phyloP scores from a whole-genome alignment of 2,329 filamentous ascomycete genomes.

The Trichoderma koningii region DNA sequence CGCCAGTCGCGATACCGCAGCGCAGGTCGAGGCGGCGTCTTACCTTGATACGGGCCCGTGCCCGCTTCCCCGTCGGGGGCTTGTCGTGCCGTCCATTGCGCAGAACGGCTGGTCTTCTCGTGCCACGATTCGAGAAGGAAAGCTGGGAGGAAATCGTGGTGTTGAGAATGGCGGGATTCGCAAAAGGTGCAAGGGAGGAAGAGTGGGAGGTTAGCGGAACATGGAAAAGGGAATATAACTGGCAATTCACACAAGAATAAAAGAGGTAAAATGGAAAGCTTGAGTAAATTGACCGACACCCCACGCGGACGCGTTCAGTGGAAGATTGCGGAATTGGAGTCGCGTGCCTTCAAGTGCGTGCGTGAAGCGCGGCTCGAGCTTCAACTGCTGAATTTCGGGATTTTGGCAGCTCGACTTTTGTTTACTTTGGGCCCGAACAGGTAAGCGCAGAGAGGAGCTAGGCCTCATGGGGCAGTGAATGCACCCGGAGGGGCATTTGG shows the following conservation, averaged over 20 bases:
- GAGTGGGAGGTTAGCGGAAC: not conserved
- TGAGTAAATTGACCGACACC: not conserved
- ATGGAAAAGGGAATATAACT: not conserved
- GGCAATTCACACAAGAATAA: too few relatives aligned
- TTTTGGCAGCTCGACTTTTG: constrained; percentile 16
- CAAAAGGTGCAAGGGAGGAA: not conserved
- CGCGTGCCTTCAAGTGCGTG: constrained; percentile 22
- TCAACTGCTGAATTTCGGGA: constrained; percentile 6
- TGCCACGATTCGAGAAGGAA: not conserved
- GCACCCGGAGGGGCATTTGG: not conserved
- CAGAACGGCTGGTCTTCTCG: not conserved
- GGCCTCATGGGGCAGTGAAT: not conserved
- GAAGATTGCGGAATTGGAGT: not conserved
- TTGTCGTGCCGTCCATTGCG: constrained; percentile 30
- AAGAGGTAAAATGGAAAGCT: too few relatives aligned
- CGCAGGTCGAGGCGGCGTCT: constrained; percentile 6
- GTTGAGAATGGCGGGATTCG: constrained; percentile 3
- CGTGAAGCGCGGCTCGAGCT: constrained; percentile 6
- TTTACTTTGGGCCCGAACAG: constrained; percentile 22
- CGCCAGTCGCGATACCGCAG: not conserved
- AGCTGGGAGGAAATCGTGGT: not conserved
- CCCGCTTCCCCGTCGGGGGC: constrained; percentile 30
- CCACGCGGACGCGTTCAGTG: constrained; percentile 20
- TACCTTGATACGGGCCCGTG: constrained; percentile 28
- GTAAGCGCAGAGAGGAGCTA: not conserved